Evolutionary conservation across 2,329 filamentous ascomycete species (phyloP).

Genomic region (Pseudocercospora eumusae): DNA sequence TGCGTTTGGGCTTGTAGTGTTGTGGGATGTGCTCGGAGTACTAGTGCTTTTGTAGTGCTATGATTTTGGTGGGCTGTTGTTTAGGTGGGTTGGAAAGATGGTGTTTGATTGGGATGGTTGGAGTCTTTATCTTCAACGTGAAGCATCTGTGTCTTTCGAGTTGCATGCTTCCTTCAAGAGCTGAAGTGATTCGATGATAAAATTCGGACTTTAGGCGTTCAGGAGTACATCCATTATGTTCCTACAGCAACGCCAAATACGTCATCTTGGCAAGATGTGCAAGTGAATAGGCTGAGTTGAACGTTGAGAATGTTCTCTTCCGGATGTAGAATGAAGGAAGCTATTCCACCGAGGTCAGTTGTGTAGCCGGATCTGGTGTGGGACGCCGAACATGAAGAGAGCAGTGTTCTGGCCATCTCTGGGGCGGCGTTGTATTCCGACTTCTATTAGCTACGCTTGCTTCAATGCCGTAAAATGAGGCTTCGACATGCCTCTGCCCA

Average conservation of each 20-base stretch:
- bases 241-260: neutral
- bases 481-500: too few relatives aligned
- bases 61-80: neutral
- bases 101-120: neutral
- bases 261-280: neutral
- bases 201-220: neutral
- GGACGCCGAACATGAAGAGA: too few relatives aligned
- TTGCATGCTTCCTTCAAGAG: neutral
- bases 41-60: constrained; percentile 10
- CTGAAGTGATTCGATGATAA: neutral
- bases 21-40: neutral
- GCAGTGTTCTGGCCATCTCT: too few relatives aligned
- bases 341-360: too few relatives aligned
- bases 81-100: neutral
- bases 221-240: neutral
- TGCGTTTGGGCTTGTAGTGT: neutral
- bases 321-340: too few relatives aligned
- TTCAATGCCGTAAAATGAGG: too few relatives aligned
- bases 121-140: neutral
- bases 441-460: too few relatives aligned
- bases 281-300: neutral
- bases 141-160: neutral
- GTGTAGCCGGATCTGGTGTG: too few relatives aligned
- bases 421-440: too few relatives aligned
- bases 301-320: too few relatives aligned